Evolutionary conservation across 139 green algal species (phyloP).

Genomic region (Dunaliella sp.): DNA sequence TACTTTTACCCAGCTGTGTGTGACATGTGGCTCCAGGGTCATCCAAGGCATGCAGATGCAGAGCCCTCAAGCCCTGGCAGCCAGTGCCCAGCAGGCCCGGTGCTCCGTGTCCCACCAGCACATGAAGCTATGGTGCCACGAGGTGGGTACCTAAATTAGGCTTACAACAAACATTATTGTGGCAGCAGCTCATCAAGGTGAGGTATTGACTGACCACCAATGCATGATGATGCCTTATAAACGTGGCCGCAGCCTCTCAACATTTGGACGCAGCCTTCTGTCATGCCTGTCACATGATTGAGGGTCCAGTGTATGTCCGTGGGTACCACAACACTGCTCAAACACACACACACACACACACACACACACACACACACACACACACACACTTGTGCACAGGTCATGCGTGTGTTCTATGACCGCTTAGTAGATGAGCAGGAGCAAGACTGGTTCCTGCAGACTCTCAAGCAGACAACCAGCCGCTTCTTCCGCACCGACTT

Average conservation of each 20-base stretch:
- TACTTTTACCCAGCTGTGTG: no score
- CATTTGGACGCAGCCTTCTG: no score
- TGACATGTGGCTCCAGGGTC: background rate
- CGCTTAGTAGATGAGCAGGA: conserved; percentile 46
- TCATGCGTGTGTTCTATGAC: conserved; percentile 62
- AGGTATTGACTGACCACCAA: background rate
- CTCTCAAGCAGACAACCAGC: conserved; percentile 20
- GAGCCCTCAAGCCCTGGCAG: conserved; percentile 1
- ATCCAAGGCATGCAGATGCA: conserved; percentile 31
- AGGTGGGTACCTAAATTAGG: conserved; percentile 4
- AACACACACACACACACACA: no score
- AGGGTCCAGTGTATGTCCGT: no score
- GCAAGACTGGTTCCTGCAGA: conserved; percentile 46
- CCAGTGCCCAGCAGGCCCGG: conserved; percentile 11
- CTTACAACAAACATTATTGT: background rate
- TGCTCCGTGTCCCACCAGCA: conserved; percentile 14
- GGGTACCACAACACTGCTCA: no score
- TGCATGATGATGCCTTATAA: background rate
- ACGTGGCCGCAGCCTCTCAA: no score
- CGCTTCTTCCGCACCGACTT: conserved; percentile 33
- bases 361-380: conserved; percentile 17
- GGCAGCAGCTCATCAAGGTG: no score
- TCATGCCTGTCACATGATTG: no score
- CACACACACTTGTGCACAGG: conserved; percentile 9
- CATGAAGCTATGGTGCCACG: conserved; percentile 33